Percentiles rank a stretch among this genome's conserved stretches.
Conservation (phyloP, 2,329 filamentous ascomycete species). For the Eutypella sp. region DNA sequence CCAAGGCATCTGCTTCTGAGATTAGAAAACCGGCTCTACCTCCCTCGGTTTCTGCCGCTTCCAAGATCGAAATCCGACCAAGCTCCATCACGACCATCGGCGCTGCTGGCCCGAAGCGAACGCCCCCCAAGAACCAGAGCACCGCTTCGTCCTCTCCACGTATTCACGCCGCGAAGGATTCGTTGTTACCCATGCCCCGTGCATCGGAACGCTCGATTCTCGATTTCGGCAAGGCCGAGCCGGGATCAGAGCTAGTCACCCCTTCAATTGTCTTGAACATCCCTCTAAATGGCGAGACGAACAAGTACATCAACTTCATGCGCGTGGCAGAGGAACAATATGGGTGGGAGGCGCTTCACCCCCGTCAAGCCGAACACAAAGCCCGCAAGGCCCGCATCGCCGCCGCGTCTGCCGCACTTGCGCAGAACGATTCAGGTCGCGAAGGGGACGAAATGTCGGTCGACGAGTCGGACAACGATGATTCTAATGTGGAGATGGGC, state of each 20-base stretch:
- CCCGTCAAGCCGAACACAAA: constrained; percentile 80
- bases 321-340: constrained; percentile 90
- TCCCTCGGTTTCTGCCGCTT: constrained; percentile 14
- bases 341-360: constrained; percentile 90
- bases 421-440: constrained; percentile 64
- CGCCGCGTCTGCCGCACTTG: constrained; percentile 79
- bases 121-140: constrained; percentile 32
- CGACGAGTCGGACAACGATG: constrained; percentile 68
- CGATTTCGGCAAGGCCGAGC: constrained; percentile 55
- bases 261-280: constrained; percentile 83
- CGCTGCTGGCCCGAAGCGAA: constrained; percentile 22
- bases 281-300: constrained; percentile 72
- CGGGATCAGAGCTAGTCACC: constrained; percentile 53
- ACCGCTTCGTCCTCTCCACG: constrained; percentile 43
- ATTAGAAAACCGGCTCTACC: constrained; percentile 34
- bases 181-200: constrained; percentile 29
- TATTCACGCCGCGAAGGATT: constrained; percentile 44
- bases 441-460: constrained; percentile 81
- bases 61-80: constrained; percentile 29
- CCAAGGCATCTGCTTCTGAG: constrained; percentile 26
- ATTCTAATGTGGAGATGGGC: constrained; percentile 85
- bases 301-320: constrained; percentile 93
- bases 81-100: constrained; percentile 30
- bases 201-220: constrained; percentile 51
- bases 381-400: constrained; percentile 85